Base-by-base conservation (phyloP, 371 early-diverging fungal genomes). In the Lichtheimia ornata region DNA sequence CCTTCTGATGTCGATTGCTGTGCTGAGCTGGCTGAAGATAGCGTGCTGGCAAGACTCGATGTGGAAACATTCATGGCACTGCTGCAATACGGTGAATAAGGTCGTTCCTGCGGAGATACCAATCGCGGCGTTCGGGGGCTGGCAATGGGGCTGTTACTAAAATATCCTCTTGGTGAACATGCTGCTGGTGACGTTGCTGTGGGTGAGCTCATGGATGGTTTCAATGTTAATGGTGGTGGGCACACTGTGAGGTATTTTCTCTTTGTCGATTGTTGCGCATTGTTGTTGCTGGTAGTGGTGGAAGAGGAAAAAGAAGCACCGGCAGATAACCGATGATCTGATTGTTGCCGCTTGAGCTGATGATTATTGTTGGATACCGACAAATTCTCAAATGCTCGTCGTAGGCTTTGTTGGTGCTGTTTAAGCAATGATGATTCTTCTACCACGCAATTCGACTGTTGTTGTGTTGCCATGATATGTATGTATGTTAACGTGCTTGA, bases 241-340 rank as follows among this genome's bases (percentile, higher is more conserved):
- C 51, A 42, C n/a, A 59, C 60, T 35, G 60, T 59, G 52, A 59
- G 40, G n/a, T 59, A 59, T 28, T 52, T 42, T 13, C 53, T 42
- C 43, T 50, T 24, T 43, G 40, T 20, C 15, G 14, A 22, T 14
- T 41, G 41, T 4, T 15, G n/a, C 14, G 7, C 14, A 20, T 20
- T 18, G 50, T 22, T 50, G 50, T 49, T 15, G 50, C 20, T 15
- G 52, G 4, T 52, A 28, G 35, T 22, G 52, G 4, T 52, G 27
- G 35, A 27, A 52, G 53, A 15, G 17, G 30, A 52, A 9, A 30
- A 52, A 12, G 53, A 13, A 14, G 53, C 17, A 17, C 41, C 30
- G 17, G 30, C 41, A n/a, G 54, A n/a, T 54, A 54, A 11, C 27
- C 43, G 17, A 27, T 41, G 42, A 56, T 44, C 57, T 6, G 57